Percentiles rank a stretch among this genome's conserved stretches.
These are phyloP conservation scores for Forsythia viridissima DNA, from an alignment of 257 asterid genomes.

Conservation along the genomic window DNA sequence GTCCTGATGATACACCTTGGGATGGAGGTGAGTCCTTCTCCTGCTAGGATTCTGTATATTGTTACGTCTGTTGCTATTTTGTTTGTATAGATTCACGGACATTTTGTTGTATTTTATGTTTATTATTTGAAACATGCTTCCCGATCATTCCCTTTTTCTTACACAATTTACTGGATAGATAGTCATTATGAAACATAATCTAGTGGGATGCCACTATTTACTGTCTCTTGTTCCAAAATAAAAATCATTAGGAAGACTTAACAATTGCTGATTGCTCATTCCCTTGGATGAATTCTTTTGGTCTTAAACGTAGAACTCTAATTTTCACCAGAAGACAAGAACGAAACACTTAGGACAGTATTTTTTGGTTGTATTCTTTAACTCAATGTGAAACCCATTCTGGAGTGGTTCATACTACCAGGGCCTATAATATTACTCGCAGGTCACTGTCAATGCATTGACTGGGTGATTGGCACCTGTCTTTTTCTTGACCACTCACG, in stretches of 20 bases:
- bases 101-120: not conserved
- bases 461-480: not conserved
- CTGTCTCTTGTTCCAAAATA: not conserved
- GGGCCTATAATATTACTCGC: not conserved
- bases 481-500: not conserved
- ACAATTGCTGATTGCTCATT: conserved; percentile 7
- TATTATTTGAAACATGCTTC: not conserved
- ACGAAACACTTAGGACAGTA: not conserved
- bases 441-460: not conserved
- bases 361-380: not conserved
- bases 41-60: conserved; percentile 9
- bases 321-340: not conserved
- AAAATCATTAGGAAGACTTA: not conserved
- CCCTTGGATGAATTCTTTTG: not conserved
- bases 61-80: not conserved
- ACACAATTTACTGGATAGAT: not conserved
- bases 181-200: not conserved
- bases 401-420: not conserved
- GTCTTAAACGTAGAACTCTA: not conserved
- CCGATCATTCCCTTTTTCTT: not conserved
- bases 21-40: conserved; percentile 74
- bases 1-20: conserved; percentile 95
- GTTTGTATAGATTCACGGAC: not conserved
- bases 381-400: not conserved
- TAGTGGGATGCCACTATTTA: not conserved